These are phyloP conservation scores for Panus rudis DNA, from an alignment of 768 basidiomycete genomes.

Conservation along the genomic window DNA sequence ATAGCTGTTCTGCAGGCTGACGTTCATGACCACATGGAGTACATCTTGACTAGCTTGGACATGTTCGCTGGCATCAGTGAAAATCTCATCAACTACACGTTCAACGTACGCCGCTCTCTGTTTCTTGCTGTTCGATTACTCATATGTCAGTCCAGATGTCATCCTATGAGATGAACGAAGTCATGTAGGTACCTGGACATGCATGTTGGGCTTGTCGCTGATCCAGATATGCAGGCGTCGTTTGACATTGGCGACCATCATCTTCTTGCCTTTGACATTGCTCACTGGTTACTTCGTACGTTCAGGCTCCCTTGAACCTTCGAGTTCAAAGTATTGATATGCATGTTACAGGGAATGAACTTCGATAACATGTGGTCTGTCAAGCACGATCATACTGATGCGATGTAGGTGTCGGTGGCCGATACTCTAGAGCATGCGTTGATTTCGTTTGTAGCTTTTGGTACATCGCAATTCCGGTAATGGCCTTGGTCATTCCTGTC, in stretches of 20 bases:
- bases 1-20: slow-evolving; percentile 54
- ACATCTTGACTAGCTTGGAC: slow-evolving; percentile 60
- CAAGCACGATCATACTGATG: slow-evolving; percentile 23
- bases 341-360: slow-evolving; percentile 53
- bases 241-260: slow-evolving; percentile 61
- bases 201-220: not conserved
- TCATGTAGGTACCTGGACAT: slow-evolving; percentile 41
- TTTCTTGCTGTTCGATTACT: not conserved
- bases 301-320: slow-evolving; percentile 8
- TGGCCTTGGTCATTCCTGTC: slow-evolving; percentile 43
- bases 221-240: slow-evolving; percentile 38
- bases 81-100: slow-evolving; percentile 67
- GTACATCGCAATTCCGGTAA: slow-evolving; percentile 55
- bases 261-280: slow-evolving; percentile 63
- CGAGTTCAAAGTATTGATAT: not conserved
- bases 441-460: slow-evolving; percentile 43
- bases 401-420: slow-evolving; percentile 12
- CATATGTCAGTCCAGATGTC: slow-evolving; percentile 39
- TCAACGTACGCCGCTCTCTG: slow-evolving; percentile 46
- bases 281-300: slow-evolving; percentile 68
- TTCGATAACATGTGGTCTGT: slow-evolving; percentile 47
- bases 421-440: not conserved
- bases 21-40: slow-evolving; percentile 72
- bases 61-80: slow-evolving; percentile 68
- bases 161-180: slow-evolving; percentile 70